A percentile compares a stretch with the other conserved stretches of the same genome.
These are phyloP conservation scores for Cyberlindnera euphorbiae DNA, from an alignment of 805 yeast genomes.

Conservation along the genomic window DNA sequence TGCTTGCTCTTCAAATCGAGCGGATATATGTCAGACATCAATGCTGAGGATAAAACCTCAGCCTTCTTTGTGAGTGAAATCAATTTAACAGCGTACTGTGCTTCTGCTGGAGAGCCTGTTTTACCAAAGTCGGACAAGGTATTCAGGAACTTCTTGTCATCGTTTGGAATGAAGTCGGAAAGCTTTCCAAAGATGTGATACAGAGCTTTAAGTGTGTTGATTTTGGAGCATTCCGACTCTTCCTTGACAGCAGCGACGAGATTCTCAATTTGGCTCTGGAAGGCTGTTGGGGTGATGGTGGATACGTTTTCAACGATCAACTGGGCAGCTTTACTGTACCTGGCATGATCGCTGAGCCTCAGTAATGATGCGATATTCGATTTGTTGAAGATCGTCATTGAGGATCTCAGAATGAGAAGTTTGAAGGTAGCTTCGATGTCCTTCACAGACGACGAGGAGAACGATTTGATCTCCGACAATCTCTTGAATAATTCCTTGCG, in stretches of 20 bases:
- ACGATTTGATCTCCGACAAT: slow-evolving; percentile 45
- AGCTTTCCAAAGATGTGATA: slow-evolving; percentile 52
- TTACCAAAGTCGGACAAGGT: slow-evolving; percentile 42
- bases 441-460: slow-evolving; percentile 33
- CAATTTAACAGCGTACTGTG: slow-evolving; percentile 59
- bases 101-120: slow-evolving; percentile 53
- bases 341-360: slow-evolving; percentile 30
- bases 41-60: slow-evolving; percentile 34
- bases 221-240: slow-evolving; percentile 14
- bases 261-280: slow-evolving; percentile 53
- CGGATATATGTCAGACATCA: slow-evolving; percentile 46
- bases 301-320: slow-evolving; percentile 58
- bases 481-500: slow-evolving; percentile 58
- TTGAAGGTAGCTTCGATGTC: slow-evolving; percentile 51
- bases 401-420: slow-evolving; percentile 55
- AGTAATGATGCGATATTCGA: slow-evolving; percentile 56
- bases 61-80: slow-evolving; percentile 43
- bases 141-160: slow-evolving; percentile 36
- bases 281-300: slow-evolving; percentile 52
- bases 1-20: slow-evolving; percentile 33
- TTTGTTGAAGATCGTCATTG: slow-evolving; percentile 59
- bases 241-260: slow-evolving; percentile 38
- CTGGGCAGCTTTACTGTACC: slow-evolving; percentile 37
- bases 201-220: slow-evolving; percentile 48
- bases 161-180: slow-evolving; percentile 43